A percentile compares a stretch with the other conserved stretches of the same genome.
Evolutionary conservation across 2,329 filamentous ascomycete species (phyloP).

Genomic region (Pseudocercospora musae): DNA sequence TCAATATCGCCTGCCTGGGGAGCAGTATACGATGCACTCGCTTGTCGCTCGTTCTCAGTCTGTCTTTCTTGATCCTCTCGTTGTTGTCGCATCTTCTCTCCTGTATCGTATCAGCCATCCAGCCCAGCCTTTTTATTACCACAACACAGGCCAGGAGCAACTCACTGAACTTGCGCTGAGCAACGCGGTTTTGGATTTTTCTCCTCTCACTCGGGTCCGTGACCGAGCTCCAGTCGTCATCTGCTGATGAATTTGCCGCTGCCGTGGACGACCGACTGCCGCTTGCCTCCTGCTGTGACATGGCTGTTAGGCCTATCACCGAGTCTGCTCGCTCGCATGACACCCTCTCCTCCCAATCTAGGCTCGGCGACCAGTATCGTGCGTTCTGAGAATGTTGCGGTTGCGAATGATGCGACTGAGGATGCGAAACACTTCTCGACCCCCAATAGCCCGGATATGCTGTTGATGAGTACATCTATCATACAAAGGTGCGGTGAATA

Average conservation of each 20-base stretch:
- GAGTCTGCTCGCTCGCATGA: constrained; percentile 1
- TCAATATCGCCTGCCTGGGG: constrained; percentile 57
- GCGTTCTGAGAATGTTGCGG: background rate
- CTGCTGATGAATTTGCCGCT: constrained; percentile 13
- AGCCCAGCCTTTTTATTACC: background rate
- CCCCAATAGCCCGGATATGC: background rate
- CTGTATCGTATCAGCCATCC: constrained; percentile 39
- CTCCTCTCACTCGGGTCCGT: constrained; percentile 68
- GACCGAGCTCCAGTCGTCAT: constrained; percentile 67
- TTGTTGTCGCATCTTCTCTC: constrained; percentile 66
- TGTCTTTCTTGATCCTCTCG: constrained; percentile 65
- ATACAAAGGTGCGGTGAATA: background rate
- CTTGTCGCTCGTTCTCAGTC: constrained; percentile 60
- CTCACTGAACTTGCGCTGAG: constrained; percentile 73
- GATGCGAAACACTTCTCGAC: background rate
- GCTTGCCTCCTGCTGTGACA: constrained; percentile 23
- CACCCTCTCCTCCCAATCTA: background rate
- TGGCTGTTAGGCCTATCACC: constrained; percentile 6
- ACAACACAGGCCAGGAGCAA: constrained; percentile 15
- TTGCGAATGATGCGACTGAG: background rate
- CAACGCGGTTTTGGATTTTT: constrained; percentile 72
- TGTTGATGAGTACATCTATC: background rate
- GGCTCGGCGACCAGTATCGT: background rate
- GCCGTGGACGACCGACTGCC: constrained; percentile 5
- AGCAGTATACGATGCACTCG: constrained; percentile 62